phyloP scores from a whole-genome alignment of 2,329 filamentous ascomycete species.

The Trichoderma atroviride region DNA sequence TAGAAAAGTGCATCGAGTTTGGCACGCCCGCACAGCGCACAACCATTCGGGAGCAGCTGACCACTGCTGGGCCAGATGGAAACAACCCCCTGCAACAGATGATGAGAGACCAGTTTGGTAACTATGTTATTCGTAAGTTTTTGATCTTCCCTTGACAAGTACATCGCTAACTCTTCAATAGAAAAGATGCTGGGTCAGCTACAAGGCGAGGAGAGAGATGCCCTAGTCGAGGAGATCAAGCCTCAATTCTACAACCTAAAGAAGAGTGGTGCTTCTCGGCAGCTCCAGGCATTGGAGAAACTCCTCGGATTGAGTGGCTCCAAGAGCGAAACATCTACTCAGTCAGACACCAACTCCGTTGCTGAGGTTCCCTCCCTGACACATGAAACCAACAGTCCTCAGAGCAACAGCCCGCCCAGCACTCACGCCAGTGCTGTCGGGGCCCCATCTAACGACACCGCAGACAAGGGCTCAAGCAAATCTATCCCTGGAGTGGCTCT shows the following conservation, averaged over 20 bases:
- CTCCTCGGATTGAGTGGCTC: constrained; percentile 36
- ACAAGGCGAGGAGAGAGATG: constrained; percentile 59
- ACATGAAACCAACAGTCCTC: constrained; percentile 69
- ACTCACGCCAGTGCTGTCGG: constrained; percentile 60
- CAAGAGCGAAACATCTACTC: constrained; percentile 39
- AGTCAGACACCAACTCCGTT: constrained; percentile 54
- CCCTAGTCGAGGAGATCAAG: constrained; percentile 65
- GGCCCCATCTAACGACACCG: constrained; percentile 37
- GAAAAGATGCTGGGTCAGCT: constrained; percentile 77
- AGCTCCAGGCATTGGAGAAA: constrained; percentile 48
- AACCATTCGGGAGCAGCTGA: constrained; percentile 67
- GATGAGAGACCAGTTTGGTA: constrained; percentile 90
- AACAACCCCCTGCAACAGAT: constrained; percentile 71
- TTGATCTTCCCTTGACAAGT: not conserved
- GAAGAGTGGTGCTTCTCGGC: constrained; percentile 66
- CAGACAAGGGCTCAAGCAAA: constrained; percentile 32
- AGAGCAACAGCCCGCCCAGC: constrained; percentile 67
- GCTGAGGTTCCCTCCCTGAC: constrained; percentile 68
- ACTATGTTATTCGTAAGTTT: constrained; percentile 90
- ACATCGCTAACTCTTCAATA: constrained; percentile 40
- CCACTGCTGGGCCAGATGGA: constrained; percentile 62
- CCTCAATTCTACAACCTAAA: constrained; percentile 64
- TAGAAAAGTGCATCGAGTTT: constrained; percentile 84
- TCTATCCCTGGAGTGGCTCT: constrained; percentile 28
- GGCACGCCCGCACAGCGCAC: constrained; percentile 70